Evolutionary conservation across 331 rosid species (phyloP).

Genomic region (Acacia pycnantha): DNA sequence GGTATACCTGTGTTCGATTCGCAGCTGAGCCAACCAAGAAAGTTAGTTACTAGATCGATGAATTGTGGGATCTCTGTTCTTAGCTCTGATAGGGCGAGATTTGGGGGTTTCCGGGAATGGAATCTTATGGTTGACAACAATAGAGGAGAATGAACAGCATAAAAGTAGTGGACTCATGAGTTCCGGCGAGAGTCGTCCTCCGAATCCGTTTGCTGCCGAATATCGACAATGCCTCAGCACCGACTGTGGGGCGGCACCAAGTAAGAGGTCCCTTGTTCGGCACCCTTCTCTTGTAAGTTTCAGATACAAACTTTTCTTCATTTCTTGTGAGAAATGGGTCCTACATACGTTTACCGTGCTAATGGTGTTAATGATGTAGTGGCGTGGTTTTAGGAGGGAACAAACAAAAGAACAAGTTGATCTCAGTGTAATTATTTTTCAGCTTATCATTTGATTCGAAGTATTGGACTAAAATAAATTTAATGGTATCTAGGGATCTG

Average conservation of each 20-base stretch:
- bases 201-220: constrained; percentile 54
- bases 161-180: constrained; percentile 50
- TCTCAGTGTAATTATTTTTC: not conserved
- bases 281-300: constrained; percentile 76
- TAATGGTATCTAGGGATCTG: not conserved
- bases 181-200: constrained; percentile 63
- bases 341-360: not conserved
- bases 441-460: constrained; percentile 4
- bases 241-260: constrained; percentile 31
- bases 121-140: constrained; percentile 65
- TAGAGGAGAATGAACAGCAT: constrained; percentile 63
- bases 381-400: not conserved
- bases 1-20: constrained; percentile 23
- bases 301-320: not conserved
- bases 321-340: not conserved
- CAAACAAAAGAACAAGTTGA: not conserved
- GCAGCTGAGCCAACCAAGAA: not conserved
- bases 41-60: not conserved
- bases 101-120: constrained; percentile 1
- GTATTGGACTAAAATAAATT: not conserved
- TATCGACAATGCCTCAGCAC: constrained; percentile 40
- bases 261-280: constrained; percentile 69
- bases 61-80: not conserved
- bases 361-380: not conserved
- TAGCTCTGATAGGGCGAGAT: not conserved